phyloP scores from a whole-genome alignment of 2,329 filamentous ascomycete genomes.

The Diaporthe vexans region DNA sequence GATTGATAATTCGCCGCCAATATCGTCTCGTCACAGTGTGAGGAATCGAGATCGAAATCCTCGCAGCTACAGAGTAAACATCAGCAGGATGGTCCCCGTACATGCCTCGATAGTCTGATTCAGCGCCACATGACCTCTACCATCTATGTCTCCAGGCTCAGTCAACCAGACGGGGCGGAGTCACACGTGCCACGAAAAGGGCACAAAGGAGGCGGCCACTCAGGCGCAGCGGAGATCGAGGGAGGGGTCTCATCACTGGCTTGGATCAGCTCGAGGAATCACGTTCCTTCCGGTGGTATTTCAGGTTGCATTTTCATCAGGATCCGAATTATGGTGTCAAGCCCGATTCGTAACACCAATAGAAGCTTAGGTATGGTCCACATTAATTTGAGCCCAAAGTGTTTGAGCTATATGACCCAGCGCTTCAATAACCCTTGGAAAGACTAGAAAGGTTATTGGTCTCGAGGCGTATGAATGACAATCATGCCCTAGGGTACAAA shows the following conservation, averaged over 20 bases:
- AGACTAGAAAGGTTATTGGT: not conserved
- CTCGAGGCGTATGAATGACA: not conserved
- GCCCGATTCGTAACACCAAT: not conserved
- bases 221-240: no score
- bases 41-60: not conserved
- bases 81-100: not conserved
- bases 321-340: not conserved
- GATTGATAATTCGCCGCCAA: not conserved
- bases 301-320: not conserved
- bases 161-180: not conserved
- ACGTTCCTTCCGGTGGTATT: not conserved
- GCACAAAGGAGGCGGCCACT: not conserved
- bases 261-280: not conserved
- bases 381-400: no score
- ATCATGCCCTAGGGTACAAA: not conserved
- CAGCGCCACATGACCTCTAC: not conserved
- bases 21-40: not conserved
- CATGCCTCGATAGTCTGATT: not conserved
- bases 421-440: not conserved
- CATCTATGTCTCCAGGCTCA: not conserved
- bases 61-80: not conserved
- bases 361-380: not conserved
- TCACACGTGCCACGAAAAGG: no score
- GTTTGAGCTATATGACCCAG: conserved; percentile 1
- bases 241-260: not conserved